Evolutionary conservation across 768 basidiomycete genomes (phyloP).

Genomic region (Strobilomyces dryophilus): DNA sequence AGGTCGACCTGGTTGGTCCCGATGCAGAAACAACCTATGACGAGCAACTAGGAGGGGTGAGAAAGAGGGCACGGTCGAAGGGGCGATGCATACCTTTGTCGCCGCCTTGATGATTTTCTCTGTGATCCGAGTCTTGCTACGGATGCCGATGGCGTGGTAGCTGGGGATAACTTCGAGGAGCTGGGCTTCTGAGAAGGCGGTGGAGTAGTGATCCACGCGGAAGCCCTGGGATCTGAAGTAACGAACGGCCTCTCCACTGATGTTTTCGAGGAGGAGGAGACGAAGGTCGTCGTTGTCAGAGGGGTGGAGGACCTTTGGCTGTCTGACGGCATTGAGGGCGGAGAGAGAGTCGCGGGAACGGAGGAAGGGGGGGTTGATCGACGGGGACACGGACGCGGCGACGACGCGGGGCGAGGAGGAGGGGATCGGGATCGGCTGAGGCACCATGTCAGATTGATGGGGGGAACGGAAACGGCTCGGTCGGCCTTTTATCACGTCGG

Average conservation of each 20-base stretch:
- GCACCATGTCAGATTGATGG: slow-evolving; percentile 37
- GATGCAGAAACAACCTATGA: slow-evolving; percentile 99
- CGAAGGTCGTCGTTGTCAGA: slow-evolving; percentile 76
- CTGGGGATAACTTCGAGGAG: slow-evolving; percentile 75
- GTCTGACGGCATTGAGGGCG: slow-evolving; percentile 39
- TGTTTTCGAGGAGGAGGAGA: slow-evolving; percentile 90
- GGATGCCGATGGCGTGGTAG: slow-evolving; percentile 95
- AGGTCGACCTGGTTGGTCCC: slow-evolving; percentile 99
- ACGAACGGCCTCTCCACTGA: slow-evolving; percentile 84
- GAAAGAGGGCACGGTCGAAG: neutral
- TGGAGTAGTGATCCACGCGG: slow-evolving; percentile 84
- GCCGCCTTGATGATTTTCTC: slow-evolving; percentile 84
- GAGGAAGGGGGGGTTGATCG: slow-evolving; percentile 35
- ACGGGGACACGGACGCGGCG: slow-evolving; percentile 54
- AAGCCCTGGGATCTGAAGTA: slow-evolving; percentile 81
- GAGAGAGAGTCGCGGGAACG: slow-evolving; percentile 33
- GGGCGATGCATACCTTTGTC: slow-evolving; percentile 55
- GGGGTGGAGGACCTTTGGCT: slow-evolving; percentile 73
- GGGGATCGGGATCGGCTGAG: slow-evolving; percentile 43
- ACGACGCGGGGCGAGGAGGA: slow-evolving; percentile 30
- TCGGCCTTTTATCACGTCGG: neutral
- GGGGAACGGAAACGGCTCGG: neutral
- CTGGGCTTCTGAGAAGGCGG: slow-evolving; percentile 90
- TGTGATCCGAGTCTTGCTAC: slow-evolving; percentile 97
- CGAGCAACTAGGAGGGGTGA: slow-evolving; percentile 63